Evolutionary conservation across 2,329 filamentous ascomycete species (phyloP), one percentile per base, ranked within the genome.

Genomic region (Colletotrichum eleusines): DNA sequence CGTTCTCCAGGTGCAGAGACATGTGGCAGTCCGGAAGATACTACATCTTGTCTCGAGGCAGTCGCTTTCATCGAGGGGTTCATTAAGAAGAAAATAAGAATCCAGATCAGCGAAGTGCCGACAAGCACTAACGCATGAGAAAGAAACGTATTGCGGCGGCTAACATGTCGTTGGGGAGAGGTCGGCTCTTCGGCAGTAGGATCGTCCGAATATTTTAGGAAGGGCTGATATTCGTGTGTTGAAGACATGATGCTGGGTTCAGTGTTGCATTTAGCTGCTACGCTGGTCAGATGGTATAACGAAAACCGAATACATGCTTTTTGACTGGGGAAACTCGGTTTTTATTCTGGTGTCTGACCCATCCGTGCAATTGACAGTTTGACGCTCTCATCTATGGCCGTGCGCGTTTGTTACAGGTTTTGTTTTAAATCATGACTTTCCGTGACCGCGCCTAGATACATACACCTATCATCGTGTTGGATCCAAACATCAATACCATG

Each of bases 51-150:
- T 33, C n/a, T 33, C 14, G 51, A 31, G 23, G 18, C 18, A 7
- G 44, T 64, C 48, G 40, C 18, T 16, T 51, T 54, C 12, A 42
- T 38, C 63, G 64, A 38, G n/a, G 73, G 58, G 31, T 57, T 28
- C 33, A 70, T 51, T 3, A 75, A 66, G 31, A 73, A 63, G 26
- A 76, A 62, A 6, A 74, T 35, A 2, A 76, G 23, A 16, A 73
- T 28, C 74, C 75, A 76, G 33, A 76, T 64, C 12, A 76, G 51
- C 3, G 75, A 76, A 12, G 74, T 76, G n/a, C 60, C 66, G 9
- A 75, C 55, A 33, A 73, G 69, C 7, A 75, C 73, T 6, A 70
- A 59, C 26, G 69, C 51, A 42, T 75, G 72, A 8, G 74, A 71
- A 14, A 74, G 23, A 3, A 73, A 40, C 5, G 60, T 63, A 9